These are phyloP conservation scores for Bipolaris victoriae DNA, from an alignment of 2,329 filamentous ascomycete species.

Conservation along the genomic window DNA sequence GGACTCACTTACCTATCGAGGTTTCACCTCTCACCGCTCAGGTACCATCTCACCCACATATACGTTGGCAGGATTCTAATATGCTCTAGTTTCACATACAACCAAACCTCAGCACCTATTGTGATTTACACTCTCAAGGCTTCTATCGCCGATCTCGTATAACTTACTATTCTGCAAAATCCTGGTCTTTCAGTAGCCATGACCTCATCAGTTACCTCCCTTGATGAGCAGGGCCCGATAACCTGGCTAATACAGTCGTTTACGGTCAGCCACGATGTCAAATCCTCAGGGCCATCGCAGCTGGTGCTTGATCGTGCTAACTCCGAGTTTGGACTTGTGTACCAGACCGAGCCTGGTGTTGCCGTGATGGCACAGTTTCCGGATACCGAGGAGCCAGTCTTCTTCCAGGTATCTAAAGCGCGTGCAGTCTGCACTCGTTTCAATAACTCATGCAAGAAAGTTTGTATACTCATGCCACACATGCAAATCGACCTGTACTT, in stretches of 20 bases:
- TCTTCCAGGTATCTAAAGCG: conserved; percentile 19
- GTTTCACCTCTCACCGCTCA: not conserved
- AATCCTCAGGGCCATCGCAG: not conserved
- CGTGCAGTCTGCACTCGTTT: conserved; percentile 20
- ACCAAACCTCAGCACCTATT: not conserved
- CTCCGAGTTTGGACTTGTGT: conserved; percentile 25
- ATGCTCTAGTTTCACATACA: not conserved
- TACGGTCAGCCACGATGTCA: conserved; percentile 15
- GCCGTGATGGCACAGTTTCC: conserved; percentile 11
- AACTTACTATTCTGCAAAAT: not conserved
- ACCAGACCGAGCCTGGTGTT: not conserved
- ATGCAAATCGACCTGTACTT: conserved; percentile 29
- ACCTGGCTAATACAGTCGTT: conserved; percentile 21
- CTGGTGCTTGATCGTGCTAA: conserved; percentile 25
- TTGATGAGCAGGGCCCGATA: not conserved
- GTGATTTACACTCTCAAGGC: not conserved
- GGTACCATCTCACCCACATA: not conserved
- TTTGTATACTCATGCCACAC: conserved; percentile 21
- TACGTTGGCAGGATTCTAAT: not conserved
- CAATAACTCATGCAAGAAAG: conserved; percentile 21
- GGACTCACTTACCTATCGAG: too few relatives aligned
- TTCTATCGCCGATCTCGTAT: not conserved
- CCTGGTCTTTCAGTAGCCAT: not conserved
- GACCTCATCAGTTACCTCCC: not conserved
- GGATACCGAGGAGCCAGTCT: conserved; percentile 20